phyloP scores from a whole-genome alignment of 176 grass and related monocot genomes.

The Typha latifolia region DNA sequence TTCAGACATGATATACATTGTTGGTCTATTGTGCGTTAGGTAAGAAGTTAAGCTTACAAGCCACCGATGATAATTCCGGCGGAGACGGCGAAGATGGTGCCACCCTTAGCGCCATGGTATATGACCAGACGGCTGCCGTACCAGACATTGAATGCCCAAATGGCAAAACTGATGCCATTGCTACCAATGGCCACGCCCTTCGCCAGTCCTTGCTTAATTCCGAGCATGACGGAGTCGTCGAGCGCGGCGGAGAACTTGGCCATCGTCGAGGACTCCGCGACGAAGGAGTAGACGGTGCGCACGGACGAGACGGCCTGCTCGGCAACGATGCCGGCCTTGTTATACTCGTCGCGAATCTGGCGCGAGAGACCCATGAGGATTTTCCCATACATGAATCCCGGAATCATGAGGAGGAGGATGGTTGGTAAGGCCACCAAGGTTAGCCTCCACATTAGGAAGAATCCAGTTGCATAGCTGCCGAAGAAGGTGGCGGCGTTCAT shows the following conservation, averaged over 20 bases:
- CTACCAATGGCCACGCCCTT: constrained; percentile 92
- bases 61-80: constrained; percentile 63
- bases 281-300: constrained; percentile 88
- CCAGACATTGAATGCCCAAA: constrained; percentile 83
- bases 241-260: constrained; percentile 53
- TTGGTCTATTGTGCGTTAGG: background rate
- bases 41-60: constrained; percentile 26
- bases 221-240: constrained; percentile 57
- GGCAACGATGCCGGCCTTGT: constrained; percentile 48
- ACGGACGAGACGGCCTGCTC: constrained; percentile 82
- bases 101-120: constrained; percentile 70
- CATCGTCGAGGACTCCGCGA: constrained; percentile 53
- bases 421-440: constrained; percentile 69
- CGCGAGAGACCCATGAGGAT: constrained; percentile 72
- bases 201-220: constrained; percentile 71
- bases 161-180: constrained; percentile 73
- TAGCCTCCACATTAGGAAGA: constrained; percentile 59
- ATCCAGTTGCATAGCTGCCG: constrained; percentile 62
- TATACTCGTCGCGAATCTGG: constrained; percentile 65
- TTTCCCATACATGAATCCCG: constrained; percentile 68
- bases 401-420: constrained; percentile 69
- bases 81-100: constrained; percentile 77
- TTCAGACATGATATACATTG: background rate
- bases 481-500: constrained; percentile 73
- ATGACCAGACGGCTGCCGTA: constrained; percentile 94